Evolutionary conservation across 2,329 filamentous ascomycete species (phyloP).

Genomic region (Endoconidiophora polonica): DNA sequence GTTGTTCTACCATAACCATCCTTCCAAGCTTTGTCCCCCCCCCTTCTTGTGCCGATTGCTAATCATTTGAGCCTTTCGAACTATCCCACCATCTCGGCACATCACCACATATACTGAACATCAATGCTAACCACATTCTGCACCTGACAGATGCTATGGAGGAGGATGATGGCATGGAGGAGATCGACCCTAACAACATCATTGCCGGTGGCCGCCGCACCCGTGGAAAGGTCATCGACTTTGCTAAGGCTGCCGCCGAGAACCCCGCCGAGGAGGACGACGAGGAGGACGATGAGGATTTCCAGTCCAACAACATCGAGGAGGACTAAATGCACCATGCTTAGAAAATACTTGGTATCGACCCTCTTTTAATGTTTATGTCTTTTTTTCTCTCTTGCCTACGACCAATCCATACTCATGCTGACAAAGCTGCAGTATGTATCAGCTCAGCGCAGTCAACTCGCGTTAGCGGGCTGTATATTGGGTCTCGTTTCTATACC

Average conservation of each 20-base stretch:
- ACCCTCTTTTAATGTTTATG: too few species aligned
- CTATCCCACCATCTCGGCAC: not conserved
- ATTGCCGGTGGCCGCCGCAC: slow-evolving; percentile 65
- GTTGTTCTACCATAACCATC: not conserved
- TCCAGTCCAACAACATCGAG: slow-evolving; percentile 58
- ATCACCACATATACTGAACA: not conserved
- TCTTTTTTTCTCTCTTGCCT: not conserved
- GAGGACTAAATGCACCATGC: slow-evolving; percentile 25
- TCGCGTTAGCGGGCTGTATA: too few species aligned
- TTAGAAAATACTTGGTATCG: too few species aligned
- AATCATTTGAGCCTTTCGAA: not conserved
- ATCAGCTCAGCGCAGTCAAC: too few species aligned
- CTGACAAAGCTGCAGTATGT: too few species aligned
- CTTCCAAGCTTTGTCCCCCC: not conserved
- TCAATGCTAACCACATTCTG: slow-evolving; percentile 17
- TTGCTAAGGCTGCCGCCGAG: slow-evolving; percentile 73
- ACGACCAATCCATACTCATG: not conserved
- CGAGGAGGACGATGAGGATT: slow-evolving; percentile 61
- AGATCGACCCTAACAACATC: slow-evolving; percentile 84
- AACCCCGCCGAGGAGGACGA: slow-evolving; percentile 59
- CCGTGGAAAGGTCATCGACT: slow-evolving; percentile 84
- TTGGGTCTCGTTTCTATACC: not conserved
- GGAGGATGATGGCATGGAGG: slow-evolving; percentile 72
- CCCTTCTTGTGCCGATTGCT: too few species aligned
- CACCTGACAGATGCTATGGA: slow-evolving; percentile 28